Evolutionary conservation across 495 filamentous ascomycete species (phyloP).

Genomic region (Gamarada debralockiae): DNA sequence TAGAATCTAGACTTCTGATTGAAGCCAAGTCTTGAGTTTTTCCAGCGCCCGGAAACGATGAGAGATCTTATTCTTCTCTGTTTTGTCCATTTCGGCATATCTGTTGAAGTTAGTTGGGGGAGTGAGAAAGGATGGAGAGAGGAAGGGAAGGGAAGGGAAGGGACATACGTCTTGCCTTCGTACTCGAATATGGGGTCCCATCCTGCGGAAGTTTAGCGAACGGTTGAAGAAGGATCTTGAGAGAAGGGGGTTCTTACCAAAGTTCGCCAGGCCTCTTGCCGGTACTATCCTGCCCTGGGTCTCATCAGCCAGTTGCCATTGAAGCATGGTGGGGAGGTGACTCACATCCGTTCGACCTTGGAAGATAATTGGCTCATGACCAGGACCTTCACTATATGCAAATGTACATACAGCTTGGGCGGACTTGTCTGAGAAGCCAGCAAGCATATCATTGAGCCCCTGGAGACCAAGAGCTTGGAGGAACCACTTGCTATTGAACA

Average conservation of each 20-base stretch:
- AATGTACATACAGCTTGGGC: slow-evolving; percentile 96
- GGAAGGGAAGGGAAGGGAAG: background rate
- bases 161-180: slow-evolving; percentile 75
- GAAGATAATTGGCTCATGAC: slow-evolving; percentile 81
- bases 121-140: background rate
- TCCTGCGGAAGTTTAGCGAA: slow-evolving; percentile 40
- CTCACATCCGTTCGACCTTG: slow-evolving; percentile 70
- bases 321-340: slow-evolving; percentile 4
- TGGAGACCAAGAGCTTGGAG: slow-evolving; percentile 74
- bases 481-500: slow-evolving; percentile 80
- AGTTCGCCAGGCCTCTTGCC: slow-evolving; percentile 67
- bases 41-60: slow-evolving; percentile 82
- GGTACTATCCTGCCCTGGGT: slow-evolving; percentile 68
- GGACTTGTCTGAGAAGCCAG: slow-evolving; percentile 82
- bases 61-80: slow-evolving; percentile 87
- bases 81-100: slow-evolving; percentile 93
- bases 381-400: slow-evolving; percentile 83
- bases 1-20: slow-evolving; percentile 29
- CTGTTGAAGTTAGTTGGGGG: slow-evolving; percentile 28
- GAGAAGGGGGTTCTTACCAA: slow-evolving; percentile 54
- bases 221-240: background rate
- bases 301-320: slow-evolving; percentile 30
- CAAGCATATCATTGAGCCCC: slow-evolving; percentile 87
- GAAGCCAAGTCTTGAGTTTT: slow-evolving; percentile 83
- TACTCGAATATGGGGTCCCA: slow-evolving; percentile 99